These are phyloP conservation scores for Botryotinia globosa DNA, from an alignment of 2,329 filamentous ascomycete species.

Conservation along the genomic window DNA sequence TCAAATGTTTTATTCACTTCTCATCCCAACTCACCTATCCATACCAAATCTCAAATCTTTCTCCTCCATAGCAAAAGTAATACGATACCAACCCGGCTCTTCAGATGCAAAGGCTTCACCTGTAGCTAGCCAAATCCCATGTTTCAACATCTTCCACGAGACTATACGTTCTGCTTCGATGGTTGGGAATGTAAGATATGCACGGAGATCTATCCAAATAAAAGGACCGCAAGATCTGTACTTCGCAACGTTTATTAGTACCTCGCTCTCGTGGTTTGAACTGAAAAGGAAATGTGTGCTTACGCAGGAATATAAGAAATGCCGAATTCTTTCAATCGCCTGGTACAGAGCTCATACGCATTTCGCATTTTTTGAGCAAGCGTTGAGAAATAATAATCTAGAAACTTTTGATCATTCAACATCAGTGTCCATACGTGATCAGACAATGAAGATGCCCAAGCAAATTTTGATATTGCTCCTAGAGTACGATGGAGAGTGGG, in stretches of 20 bases:
- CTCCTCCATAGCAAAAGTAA: slow-evolving; percentile 23
- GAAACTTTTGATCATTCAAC: slow-evolving; percentile 20
- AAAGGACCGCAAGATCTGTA: slow-evolving; percentile 23
- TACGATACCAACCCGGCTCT: slow-evolving; percentile 21
- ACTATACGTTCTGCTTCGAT: slow-evolving; percentile 21
- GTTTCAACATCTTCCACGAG: slow-evolving; percentile 23
- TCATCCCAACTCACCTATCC: slow-evolving; percentile 12
- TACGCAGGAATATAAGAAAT: slow-evolving; percentile 21
- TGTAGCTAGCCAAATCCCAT: slow-evolving; percentile 25
- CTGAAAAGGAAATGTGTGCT: not conserved
- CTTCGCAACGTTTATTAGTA: not conserved
- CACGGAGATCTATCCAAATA: slow-evolving; percentile 23
- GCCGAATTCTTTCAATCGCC: slow-evolving; percentile 7
- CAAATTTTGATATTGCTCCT: slow-evolving; percentile 22
- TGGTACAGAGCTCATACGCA: slow-evolving; percentile 21
- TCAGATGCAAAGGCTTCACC: slow-evolving; percentile 23
- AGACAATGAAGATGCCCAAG: slow-evolving; percentile 24
- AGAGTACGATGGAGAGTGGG: slow-evolving; percentile 18
- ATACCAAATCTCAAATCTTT: slow-evolving; percentile 23
- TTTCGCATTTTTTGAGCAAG: slow-evolving; percentile 12
- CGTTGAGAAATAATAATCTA: slow-evolving; percentile 19
- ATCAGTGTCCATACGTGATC: slow-evolving; percentile 22
- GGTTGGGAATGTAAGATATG: slow-evolving; percentile 14
- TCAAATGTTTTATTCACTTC: not conserved
- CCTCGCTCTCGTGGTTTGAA: not conserved